Evolutionary conservation across 1,139 yeast species (phyloP).

Genomic region (Lodderomyces pseudojiufengensis): DNA sequence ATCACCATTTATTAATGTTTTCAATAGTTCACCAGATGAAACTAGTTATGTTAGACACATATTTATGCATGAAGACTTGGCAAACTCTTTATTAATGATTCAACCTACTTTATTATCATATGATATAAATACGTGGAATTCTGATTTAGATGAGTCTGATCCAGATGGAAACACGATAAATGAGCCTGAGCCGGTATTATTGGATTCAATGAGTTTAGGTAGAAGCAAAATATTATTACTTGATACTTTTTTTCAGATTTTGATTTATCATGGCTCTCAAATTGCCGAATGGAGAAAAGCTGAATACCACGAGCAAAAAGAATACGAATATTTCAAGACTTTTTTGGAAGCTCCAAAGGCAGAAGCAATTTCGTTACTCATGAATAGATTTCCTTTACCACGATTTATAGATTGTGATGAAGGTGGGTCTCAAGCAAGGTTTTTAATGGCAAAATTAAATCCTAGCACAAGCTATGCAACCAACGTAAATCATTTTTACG

Average conservation of each 20-base stretch:
- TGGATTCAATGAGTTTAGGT: constrained; percentile 65
- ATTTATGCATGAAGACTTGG: constrained; percentile 63
- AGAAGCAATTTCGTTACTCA: constrained; percentile 87
- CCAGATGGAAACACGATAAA: constrained; percentile 26
- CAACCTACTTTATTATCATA: constrained; percentile 71
- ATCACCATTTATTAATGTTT: constrained; percentile 65
- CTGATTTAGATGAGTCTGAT: constrained; percentile 36
- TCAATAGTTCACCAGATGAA: constrained; percentile 79
- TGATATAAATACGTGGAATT: constrained; percentile 51
- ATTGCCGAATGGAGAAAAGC: constrained; percentile 96
- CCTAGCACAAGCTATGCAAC: constrained; percentile 64
- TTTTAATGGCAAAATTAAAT: constrained; percentile 68
- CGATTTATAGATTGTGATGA: constrained; percentile 93
- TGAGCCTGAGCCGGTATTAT: constrained; percentile 57
- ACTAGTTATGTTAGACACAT: constrained; percentile 66
- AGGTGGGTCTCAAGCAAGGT: constrained; percentile 93
- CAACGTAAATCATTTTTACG: constrained; percentile 32
- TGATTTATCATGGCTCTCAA: constrained; percentile 92
- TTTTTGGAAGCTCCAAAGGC: constrained; percentile 85
- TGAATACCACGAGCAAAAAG: constrained; percentile 89
- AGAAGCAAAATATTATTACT: constrained; percentile 58
- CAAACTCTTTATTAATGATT: constrained; percentile 66
- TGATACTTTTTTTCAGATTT: constrained; percentile 92
- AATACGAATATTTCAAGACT: constrained; percentile 81
- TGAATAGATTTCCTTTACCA: constrained; percentile 95